A percentile compares a stretch with the other conserved stretches of the same genome.
Conservation (phyloP, 257 asterid species). For the Ballota nigra region DNA sequence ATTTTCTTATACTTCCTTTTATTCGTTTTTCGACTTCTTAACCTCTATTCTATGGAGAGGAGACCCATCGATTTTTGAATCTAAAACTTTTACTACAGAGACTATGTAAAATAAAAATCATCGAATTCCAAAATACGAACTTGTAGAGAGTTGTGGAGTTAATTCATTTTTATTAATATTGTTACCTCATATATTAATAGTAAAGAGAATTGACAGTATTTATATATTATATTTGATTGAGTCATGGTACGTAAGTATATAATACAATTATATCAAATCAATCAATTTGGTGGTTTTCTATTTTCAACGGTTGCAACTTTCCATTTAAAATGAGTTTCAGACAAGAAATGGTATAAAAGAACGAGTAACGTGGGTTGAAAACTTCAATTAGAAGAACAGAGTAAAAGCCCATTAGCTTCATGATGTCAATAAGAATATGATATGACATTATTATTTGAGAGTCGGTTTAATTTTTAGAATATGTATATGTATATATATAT, state of each 20-base stretch:
- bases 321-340: neutral
- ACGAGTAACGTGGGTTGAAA: slow-evolving; percentile 11
- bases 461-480: too few species aligned
- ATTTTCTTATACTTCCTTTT: too few species aligned
- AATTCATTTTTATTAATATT: too few species aligned
- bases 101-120: too few species aligned
- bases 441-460: too few species aligned
- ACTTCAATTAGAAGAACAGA: neutral
- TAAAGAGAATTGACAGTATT: neutral
- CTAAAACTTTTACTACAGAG: too few species aligned
- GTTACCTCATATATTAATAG: neutral
- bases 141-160: too few species aligned
- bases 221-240: neutral
- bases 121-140: too few species aligned
- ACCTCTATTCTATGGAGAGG: too few species aligned
- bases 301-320: slow-evolving; percentile 3
- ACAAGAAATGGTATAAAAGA: slow-evolving; percentile 2
- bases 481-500: too few species aligned
- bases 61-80: too few species aligned
- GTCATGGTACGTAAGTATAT: neutral
- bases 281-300: neutral
- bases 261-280: neutral
- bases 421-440: neutral
- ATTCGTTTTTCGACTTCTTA: too few species aligned
- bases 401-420: slow-evolving; percentile 2